A percentile compares a stretch with the other conserved stretches of the same genome.
Evolutionary conservation across 2,329 filamentous ascomycete species (phyloP).

Genomic region (Fulvia fulva): DNA sequence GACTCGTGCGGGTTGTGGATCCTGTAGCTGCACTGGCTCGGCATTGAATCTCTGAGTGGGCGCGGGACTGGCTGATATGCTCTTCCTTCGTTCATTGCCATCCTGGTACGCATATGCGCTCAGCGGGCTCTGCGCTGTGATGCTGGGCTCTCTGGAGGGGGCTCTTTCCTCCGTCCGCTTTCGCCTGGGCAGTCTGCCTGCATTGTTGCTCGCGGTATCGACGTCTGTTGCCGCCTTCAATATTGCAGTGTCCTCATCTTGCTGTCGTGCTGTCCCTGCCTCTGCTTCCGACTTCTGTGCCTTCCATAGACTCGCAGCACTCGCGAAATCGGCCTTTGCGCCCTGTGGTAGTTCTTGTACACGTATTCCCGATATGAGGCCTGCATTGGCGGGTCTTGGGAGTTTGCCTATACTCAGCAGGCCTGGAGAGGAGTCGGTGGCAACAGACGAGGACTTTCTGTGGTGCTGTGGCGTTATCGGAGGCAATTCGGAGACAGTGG

Average conservation of each 20-base stretch:
- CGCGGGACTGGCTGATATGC: background rate
- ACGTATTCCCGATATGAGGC: constrained; percentile 11
- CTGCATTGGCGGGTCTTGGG: background rate
- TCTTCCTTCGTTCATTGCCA: background rate
- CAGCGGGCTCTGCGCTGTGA: background rate
- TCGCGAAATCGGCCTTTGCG: constrained; percentile 13
- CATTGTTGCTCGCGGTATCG: background rate
- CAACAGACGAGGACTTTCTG: background rate
- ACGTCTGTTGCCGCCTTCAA: background rate
- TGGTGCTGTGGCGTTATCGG: constrained; percentile 18
- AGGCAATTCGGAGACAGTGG: constrained; percentile 15
- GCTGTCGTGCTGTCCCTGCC: background rate
- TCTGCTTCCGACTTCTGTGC: constrained; percentile 2
- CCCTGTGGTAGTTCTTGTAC: constrained; percentile 10
- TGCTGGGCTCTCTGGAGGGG: background rate
- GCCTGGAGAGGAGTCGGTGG: constrained; percentile 18
- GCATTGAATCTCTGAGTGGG: background rate
- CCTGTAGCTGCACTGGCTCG: background rate
- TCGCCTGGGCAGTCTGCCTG: constrained; percentile 9
- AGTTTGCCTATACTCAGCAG: constrained; percentile 18
- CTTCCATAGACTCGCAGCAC: constrained; percentile 15
- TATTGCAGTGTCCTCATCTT: background rate
- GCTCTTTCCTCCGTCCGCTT: background rate
- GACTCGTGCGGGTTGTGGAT: background rate
- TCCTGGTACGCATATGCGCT: background rate